Evolutionary conservation across 768 basidiomycete species (phyloP), one percentile per base, ranked within the genome.

Genomic region (Antrodiella citrinella): DNA sequence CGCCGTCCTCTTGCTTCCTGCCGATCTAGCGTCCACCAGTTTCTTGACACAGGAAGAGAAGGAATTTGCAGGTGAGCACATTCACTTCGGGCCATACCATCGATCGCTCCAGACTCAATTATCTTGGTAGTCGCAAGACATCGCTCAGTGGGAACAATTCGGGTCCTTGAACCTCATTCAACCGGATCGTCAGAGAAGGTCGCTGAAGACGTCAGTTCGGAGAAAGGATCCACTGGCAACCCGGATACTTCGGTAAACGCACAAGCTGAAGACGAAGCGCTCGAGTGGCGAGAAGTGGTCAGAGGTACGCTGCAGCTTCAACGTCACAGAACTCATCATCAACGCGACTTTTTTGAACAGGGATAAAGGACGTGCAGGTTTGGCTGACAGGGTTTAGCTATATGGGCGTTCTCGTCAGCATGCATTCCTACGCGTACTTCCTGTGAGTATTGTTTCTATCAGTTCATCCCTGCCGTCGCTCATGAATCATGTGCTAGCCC

Each of bases 361-460:
- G n/a, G n/a, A n/a, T n/a, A n/a, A n/a, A n/a, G n/a, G n/a, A n/a
- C n/a, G n/a, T n/a, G n/a, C n/a, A 82, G 58, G 69, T 72, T 1
- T 81, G 79, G 79, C 61, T 79, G 26, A 78, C 78, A 4, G 78
- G 73, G 0, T 21, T 78, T 11, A 72, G 76, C 2, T 81, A 86
- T 59, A 72, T 81, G 47, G 81, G 83, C 0, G 69, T 81, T 23
- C 72, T 84, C 22, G 78, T 83, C 62, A 76, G 80, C 45, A 67
- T 86, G 18, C 86, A 85, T 66, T 79, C 79, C 3, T 81, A 76
- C 55, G 78, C 78, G 7, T 59, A 86, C 26, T 88, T 88, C 62
- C 59, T 81, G 78, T 79, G 51, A 55, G 77, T 68, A 7, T 38
- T 38, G 20, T 3, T 26, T 42, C n/a, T 2, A 21, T 44, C 45